phyloP scores from a whole-genome alignment of 2,329 filamentous ascomycete species.

The Sphaerulina musiva region DNA sequence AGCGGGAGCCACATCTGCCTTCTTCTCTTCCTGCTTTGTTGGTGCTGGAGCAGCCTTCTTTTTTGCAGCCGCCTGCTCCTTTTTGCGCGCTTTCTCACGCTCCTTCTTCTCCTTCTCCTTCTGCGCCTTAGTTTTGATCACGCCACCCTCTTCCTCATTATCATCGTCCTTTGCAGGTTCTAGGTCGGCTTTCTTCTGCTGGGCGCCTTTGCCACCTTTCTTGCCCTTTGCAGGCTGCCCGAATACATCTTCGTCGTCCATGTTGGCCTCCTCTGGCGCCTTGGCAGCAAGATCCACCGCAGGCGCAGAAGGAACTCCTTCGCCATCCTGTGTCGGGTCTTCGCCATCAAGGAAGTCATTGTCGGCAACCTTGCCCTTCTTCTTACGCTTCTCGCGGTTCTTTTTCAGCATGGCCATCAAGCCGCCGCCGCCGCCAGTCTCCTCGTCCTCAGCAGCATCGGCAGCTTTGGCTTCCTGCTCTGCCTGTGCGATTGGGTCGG shows the following conservation, averaged over 20 bases:
- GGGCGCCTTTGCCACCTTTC: constrained; percentile 39
- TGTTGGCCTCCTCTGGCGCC: constrained; percentile 69
- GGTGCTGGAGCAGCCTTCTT: constrained; percentile 58
- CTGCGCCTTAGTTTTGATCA: constrained; percentile 97
- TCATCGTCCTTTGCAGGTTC: constrained; percentile 42
- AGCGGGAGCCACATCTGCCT: constrained; percentile 46
- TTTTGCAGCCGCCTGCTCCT: constrained; percentile 83
- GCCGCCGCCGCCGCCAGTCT: constrained; percentile 43
- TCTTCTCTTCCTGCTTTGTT: constrained; percentile 27
- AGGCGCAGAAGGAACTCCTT: constrained; percentile 36
- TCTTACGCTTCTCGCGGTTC: constrained; percentile 71
- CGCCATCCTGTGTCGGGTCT: constrained; percentile 42
- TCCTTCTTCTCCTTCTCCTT: constrained; percentile 99
- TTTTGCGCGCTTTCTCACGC: constrained; percentile 96
- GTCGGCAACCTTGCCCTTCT: constrained; percentile 71
- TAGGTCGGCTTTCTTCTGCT: constrained; percentile 43
- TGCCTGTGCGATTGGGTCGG: constrained; percentile 54
- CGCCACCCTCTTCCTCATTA: constrained; percentile 58
- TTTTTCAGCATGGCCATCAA: constrained; percentile 46
- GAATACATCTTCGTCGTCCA: constrained; percentile 68
- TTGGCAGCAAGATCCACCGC: constrained; percentile 52
- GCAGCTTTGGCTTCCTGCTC: constrained; percentile 40
- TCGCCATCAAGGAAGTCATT: constrained; percentile 66
- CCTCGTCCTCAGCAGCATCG: constrained; percentile 47
- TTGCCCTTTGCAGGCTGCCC: constrained; percentile 68